A percentile compares a stretch with the other conserved stretches of the same genome.
Evolutionary conservation across 768 basidiomycete genomes (phyloP).

Genomic region (Nevesoporus exiguus): DNA sequence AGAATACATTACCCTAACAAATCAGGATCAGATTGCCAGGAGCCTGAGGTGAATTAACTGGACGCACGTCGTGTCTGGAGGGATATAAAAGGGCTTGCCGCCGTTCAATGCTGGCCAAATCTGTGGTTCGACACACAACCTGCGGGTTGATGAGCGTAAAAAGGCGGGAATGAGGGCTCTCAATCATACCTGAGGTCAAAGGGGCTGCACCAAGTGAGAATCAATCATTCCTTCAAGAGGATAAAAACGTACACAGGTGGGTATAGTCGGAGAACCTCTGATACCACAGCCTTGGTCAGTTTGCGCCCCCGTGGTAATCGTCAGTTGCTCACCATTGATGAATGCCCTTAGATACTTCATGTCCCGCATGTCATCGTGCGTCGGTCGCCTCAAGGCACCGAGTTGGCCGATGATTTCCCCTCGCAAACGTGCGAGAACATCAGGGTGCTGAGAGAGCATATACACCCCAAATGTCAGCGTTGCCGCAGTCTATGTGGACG

Average conservation of each 20-base stretch:
- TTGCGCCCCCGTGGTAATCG: background rate
- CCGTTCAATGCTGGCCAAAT: constrained; percentile 22
- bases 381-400: constrained; percentile 46
- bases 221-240: background rate
- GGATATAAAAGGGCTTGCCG: constrained; percentile 52
- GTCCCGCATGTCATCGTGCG: constrained; percentile 53
- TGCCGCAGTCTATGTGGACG: constrained; percentile 24
- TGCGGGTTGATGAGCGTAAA: constrained; percentile 6
- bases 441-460: constrained; percentile 50
- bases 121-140: constrained; percentile 12
- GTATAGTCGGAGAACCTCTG: constrained; percentile 34
- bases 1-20: constrained; percentile 11
- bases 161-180: no score
- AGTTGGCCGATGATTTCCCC: constrained; percentile 55
- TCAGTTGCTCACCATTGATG: constrained; percentile 48
- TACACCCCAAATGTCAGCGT: constrained; percentile 38
- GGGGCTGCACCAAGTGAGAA: constrained; percentile 19
- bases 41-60: background rate
- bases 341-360: constrained; percentile 66
- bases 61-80: constrained; percentile 34
- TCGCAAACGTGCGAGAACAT: constrained; percentile 45
- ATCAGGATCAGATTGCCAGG: background rate
- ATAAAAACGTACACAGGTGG: constrained; percentile 25
- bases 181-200: constrained; percentile 18
- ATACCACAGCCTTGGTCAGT: background rate